Evolutionary conservation across 352 stramenopile genomes (phyloP), one percentile per base, ranked within the genome.

Genomic region (Pythium brassicae): DNA sequence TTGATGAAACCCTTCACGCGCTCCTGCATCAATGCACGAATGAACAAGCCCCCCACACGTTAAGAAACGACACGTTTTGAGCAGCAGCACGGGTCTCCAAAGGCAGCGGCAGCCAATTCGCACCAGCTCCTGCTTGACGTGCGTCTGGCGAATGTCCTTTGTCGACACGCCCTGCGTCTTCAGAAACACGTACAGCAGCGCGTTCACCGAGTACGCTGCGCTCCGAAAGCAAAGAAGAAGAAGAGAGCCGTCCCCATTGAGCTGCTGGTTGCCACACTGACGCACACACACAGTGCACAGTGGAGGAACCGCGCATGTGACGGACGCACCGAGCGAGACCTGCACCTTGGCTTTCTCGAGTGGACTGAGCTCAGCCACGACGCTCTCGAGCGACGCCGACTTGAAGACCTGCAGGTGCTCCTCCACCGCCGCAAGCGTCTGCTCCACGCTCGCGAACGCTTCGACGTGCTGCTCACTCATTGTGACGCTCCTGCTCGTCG

Each of bases 71-170:
- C n/a, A n/a, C n/a, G n/a, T n/a, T n/a, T n/a, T n/a, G n/a, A n/a
- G n/a, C n/a, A n/a, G 22, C 15, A 25, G 12, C 11, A 25, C 25
- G 11, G 45, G 1, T n/a, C 35, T 7, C 22, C 25, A 35, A 19
- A 47, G 32, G 27, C 11, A 50, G 34, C 50, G 52, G 19, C 23
- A 14, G 11, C 12, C 1, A 22, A 25, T 14, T 8, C 59, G 43
- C 62, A 89, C 78, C 65, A 95, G 71, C 52, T 95, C 86, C 62
- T 94, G 82, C 67, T 95, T 95, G 23, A 95, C 83, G 60, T 95
- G 83, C n/a, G 83, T 92, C 66, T 94, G 83, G 5, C 86, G 78
- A 53, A 91, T 88, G 65, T 95, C 86, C 71, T 94, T 93, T n/a
- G 76, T 59, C 32, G 86, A 92, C 43, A 92, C 80, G 20, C 83